Conservation (phyloP, 768 basidiomycete genomes). For the Harrya chromipes region DNA sequence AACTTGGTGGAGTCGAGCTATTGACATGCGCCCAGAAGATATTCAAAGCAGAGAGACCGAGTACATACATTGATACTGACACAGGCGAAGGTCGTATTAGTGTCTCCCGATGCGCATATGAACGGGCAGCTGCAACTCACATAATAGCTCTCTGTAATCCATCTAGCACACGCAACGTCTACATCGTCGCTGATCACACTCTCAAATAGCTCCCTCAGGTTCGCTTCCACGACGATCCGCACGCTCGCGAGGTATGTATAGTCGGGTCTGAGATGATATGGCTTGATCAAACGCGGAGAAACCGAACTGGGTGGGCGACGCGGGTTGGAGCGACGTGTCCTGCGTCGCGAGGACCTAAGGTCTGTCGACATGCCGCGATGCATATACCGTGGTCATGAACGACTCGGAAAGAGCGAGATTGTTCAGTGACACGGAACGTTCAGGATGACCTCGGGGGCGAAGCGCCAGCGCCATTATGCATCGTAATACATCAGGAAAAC, state of each 20-base stretch:
- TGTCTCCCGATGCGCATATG: too few relatives aligned
- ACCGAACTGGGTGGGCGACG: conserved; percentile 12
- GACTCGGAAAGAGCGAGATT: too few relatives aligned
- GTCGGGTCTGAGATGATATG: conserved; percentile 41
- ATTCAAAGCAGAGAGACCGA: neutral
- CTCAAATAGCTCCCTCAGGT: conserved; percentile 40
- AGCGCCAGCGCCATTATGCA: too few relatives aligned
- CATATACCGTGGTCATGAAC: too few relatives aligned
- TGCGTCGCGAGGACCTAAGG: conserved; percentile 14
- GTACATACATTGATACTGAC: conserved; percentile 24
- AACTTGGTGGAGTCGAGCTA: conserved; percentile 31
- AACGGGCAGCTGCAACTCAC: conserved; percentile 32
- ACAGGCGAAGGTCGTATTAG: neutral
- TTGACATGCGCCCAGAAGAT: neutral
- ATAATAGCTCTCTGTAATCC: conserved; percentile 52
- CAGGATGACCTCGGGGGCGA: too few relatives aligned
- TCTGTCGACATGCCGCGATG: too few relatives aligned
- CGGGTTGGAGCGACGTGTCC: conserved; percentile 17
- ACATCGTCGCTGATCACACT: neutral
- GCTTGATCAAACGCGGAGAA: conserved; percentile 19
- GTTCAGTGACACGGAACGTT: too few relatives aligned
- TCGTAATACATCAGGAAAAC: too few relatives aligned
- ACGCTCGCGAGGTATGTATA: conserved; percentile 52
- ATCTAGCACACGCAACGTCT: conserved; percentile 60
- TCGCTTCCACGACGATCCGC: conserved; percentile 50